Evolutionary conservation across 2,329 filamentous ascomycete genomes (phyloP).

Genomic region (Albifimbria verrucaria): DNA sequence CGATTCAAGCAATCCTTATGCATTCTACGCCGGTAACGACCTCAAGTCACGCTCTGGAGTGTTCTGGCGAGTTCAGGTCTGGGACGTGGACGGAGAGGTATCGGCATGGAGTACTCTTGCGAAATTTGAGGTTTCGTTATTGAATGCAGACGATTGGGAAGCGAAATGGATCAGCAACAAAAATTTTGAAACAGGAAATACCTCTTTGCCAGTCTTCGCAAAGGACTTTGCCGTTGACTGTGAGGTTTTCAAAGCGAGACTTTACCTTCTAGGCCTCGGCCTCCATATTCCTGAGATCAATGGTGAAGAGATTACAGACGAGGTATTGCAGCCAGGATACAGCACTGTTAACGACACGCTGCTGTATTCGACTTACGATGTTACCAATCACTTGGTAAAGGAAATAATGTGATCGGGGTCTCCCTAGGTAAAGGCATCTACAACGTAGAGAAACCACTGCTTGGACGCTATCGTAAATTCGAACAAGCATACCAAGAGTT

Average conservation of each 20-base stretch:
- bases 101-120: not conserved
- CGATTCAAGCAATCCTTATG: not conserved
- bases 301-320: not conserved
- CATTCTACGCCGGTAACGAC: not conserved
- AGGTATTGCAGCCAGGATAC: not conserved
- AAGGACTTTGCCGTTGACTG: not conserved
- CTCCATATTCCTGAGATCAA: not conserved
- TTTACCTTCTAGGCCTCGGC: not conserved
- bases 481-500: not conserved
- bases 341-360: not conserved
- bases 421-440: not conserved
- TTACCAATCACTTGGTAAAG: not conserved
- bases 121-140: not conserved
- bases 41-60: not conserved
- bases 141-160: not conserved
- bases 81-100: not conserved
- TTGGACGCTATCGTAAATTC: not conserved
- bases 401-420: not conserved
- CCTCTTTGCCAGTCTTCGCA: not conserved
- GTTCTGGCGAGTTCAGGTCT: not conserved
- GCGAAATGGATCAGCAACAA: not conserved
- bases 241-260: not conserved
- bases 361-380: not conserved
- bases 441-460: not conserved
- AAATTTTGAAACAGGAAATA: not conserved